These are phyloP conservation scores for Backusella morwellensis DNA, from an alignment of 192 early-diverging fungal species.

Conservation along the genomic window DNA sequence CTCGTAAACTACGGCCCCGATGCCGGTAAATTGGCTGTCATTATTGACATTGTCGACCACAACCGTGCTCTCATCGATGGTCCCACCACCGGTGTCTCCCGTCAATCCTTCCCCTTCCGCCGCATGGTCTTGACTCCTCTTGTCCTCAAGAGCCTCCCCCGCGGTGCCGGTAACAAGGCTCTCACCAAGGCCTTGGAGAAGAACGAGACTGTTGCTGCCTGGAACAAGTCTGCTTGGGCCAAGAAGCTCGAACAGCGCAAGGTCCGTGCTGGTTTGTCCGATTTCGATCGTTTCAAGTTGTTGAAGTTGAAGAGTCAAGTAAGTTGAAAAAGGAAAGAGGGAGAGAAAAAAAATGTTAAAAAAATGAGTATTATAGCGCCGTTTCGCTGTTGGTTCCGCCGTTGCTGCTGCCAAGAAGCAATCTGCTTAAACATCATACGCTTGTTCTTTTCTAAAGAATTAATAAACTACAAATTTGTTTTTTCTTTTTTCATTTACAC, in stretches of 20 bases:
- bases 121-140: constrained; percentile 89
- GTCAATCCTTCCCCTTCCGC: constrained; percentile 87
- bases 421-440: constrained; percentile 25
- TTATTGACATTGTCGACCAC: constrained; percentile 99
- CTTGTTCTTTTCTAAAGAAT: constrained; percentile 1
- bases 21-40: constrained; percentile 96
- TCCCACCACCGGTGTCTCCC: constrained; percentile 89
- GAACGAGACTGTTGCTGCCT: constrained; percentile 76
- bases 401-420: constrained; percentile 35
- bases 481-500: not conserved
- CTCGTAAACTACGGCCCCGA: constrained; percentile 91
- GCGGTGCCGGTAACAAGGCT: constrained; percentile 70
- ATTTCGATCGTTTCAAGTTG: constrained; percentile 99
- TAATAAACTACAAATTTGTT: constrained; percentile 1
- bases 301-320: constrained; percentile 90
- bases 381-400: constrained; percentile 27
- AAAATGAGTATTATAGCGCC: constrained; percentile 12
- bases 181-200: constrained; percentile 83
- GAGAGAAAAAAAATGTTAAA: not conserved
- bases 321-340: constrained; percentile 25
- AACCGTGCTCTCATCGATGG: constrained; percentile 96
- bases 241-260: constrained; percentile 90
- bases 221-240: constrained; percentile 91
- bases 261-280: constrained; percentile 73
- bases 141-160: constrained; percentile 80